Evolutionary conservation across 306 rosid genomes (phyloP), one percentile per base, ranked within the genome.

Genomic region (Sicyos edulis): DNA sequence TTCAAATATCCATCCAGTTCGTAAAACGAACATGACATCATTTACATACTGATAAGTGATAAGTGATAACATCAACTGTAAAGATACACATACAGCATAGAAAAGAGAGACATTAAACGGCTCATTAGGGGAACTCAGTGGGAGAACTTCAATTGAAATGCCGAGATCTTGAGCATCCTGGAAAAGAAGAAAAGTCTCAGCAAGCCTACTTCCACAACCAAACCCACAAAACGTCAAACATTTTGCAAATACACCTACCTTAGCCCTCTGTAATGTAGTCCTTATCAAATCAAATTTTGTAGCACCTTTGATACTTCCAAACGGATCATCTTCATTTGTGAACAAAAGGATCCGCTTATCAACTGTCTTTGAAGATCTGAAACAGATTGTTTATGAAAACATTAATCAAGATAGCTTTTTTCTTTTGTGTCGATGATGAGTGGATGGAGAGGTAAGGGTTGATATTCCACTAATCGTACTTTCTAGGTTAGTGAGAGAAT

Each of bases 91-190:
- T 92, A 92, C 98, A 75, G 82, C 91, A 79, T 84, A 92, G 83
- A 92, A 90, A 37, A 72, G 83, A 51, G 91, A 87, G 69, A 88
- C 70, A 52, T 87, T 79, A 73, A 92, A 92, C 45, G 34, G 81
- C 76, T 78, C 85, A 69, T 78, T 76, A 9, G 89, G 85, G 75
- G 55, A 59, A 80, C 87, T 83, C 86, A 92, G 80, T 19, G 98
- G 98, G 58, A 92, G 91, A 82, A 90, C 87, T 76, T 92, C 98
- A 74, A 92, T 83, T 42, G 87, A 87, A 74, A 92, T 88, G 71
- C 92, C 96, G 81, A 92, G 95, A 86, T 88, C 98, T 57, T 78
- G 90, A 61, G 98, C 89, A 85, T 92, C 98, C 98, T 92, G 75
- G 69, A 62, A 56, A 70, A 49, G 51, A 67, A 6, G 15, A 55